Conservation (phyloP, 768 basidiomycete species). For the Lentinus tigrinus region DNA sequence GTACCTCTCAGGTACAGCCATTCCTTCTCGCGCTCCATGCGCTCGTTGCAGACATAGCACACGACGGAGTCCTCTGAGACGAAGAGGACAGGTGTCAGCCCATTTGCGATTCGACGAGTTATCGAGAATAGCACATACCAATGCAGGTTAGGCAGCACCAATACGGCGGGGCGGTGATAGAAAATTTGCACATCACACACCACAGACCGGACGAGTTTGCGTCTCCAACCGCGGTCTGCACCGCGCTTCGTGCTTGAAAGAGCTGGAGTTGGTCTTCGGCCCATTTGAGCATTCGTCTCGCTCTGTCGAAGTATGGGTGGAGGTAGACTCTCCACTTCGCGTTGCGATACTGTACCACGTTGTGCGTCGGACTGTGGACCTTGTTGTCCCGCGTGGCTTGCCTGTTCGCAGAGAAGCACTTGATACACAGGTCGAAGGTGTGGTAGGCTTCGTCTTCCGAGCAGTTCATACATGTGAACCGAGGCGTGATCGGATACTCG, state of each 20-base stretch:
- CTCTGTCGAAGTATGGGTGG: not conserved
- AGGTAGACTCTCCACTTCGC: not conserved
- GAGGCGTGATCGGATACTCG: not conserved
- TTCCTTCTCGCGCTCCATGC: not conserved
- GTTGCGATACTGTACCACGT: not conserved
- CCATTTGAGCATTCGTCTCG: not conserved
- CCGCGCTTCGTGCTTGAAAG: not conserved
- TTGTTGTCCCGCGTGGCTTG: not conserved
- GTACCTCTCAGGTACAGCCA: not conserved
- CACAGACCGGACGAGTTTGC: not conserved
- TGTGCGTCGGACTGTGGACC: not conserved
- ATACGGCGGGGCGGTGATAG: not conserved
- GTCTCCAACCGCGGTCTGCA: not conserved
- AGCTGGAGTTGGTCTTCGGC: not conserved
- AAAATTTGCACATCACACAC: not conserved
- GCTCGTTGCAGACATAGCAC: not conserved
- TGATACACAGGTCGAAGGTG: not conserved
- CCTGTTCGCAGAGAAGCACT: not conserved
- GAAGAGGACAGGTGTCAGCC: too few species aligned
- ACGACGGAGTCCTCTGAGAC: not conserved
- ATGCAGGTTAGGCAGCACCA: conserved; percentile 1
- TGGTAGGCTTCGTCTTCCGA: not conserved
- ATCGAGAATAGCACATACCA: not conserved
- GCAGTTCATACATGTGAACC: not conserved
- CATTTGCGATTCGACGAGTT: not conserved